phyloP scores from a whole-genome alignment of 805 yeast genomes.

The Saccharomycopsis oosterbeekiorum region DNA sequence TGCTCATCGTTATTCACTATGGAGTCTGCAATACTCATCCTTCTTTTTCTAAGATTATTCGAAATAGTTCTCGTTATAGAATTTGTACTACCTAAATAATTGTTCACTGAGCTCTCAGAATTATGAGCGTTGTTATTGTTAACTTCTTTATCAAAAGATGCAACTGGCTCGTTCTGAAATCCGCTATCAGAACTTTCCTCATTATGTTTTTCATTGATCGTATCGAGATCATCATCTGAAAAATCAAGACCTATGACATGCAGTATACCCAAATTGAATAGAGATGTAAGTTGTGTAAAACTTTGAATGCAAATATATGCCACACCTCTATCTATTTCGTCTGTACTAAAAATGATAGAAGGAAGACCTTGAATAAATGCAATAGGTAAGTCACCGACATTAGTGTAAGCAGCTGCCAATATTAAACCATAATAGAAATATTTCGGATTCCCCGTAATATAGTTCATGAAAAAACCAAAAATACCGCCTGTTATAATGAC shows the following conservation, averaged over 20 bases:
- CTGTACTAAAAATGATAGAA: constrained; percentile 27
- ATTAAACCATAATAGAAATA: constrained; percentile 40
- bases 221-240: constrained; percentile 2
- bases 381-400: constrained; percentile 43
- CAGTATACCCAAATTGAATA: constrained; percentile 35
- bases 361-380: constrained; percentile 40
- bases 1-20: neutral
- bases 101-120: neutral
- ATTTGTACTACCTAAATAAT: neutral
- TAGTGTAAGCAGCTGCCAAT: constrained; percentile 40
- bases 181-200: neutral
- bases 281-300: constrained; percentile 33
- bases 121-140: neutral
- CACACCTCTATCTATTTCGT: constrained; percentile 37
- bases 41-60: neutral
- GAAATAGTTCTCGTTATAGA: neutral
- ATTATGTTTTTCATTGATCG: neutral
- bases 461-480: constrained; percentile 24
- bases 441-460: constrained; percentile 32
- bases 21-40: neutral
- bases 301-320: constrained; percentile 40
- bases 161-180: neutral
- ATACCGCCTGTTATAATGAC: constrained; percentile 25
- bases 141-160: neutral
- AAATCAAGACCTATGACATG: constrained; percentile 32